Conservation (phyloP, 2,329 filamentous ascomycete genomes). For the Tolypocladium ovalisporum region DNA sequence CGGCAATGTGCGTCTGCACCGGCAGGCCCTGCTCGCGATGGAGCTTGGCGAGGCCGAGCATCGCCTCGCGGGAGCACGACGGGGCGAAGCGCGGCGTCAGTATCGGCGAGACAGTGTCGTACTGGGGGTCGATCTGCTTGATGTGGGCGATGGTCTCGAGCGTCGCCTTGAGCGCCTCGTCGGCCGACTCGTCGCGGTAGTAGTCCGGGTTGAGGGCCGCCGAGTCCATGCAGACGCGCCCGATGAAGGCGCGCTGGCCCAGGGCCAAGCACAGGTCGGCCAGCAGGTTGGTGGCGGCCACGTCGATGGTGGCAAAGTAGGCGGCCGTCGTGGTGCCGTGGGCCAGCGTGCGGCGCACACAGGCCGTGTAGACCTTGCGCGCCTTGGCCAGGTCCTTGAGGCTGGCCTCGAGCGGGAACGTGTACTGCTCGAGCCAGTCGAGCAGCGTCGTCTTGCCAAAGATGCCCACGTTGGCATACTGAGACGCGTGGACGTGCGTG, state of each 20-base stretch:
- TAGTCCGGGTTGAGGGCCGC: constrained; percentile 54
- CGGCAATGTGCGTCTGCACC: constrained; percentile 82
- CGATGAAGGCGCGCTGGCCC: constrained; percentile 85
- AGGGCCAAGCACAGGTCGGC: constrained; percentile 67
- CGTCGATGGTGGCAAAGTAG: constrained; percentile 90
- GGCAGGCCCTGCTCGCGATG: constrained; percentile 52
- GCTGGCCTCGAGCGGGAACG: constrained; percentile 82
- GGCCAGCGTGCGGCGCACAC: constrained; percentile 68
- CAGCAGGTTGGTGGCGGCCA: constrained; percentile 81
- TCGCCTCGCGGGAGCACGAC: constrained; percentile 46
- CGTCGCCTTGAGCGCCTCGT: constrained; percentile 45
- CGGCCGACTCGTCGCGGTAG: constrained; percentile 65
- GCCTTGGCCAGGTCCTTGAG: constrained; percentile 55
- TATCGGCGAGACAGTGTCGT: constrained; percentile 62
- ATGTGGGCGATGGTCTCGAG: constrained; percentile 55
- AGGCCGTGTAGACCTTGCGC: constrained; percentile 61
- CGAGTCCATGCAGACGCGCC: constrained; percentile 90
- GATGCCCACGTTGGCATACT: constrained; percentile 89
- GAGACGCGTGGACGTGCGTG: constrained; percentile 88
- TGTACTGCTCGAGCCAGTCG: constrained; percentile 90
- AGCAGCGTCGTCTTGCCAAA: constrained; percentile 90
- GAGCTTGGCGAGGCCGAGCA: constrained; percentile 53
- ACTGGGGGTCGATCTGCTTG: constrained; percentile 50
- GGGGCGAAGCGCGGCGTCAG: constrained; percentile 66
- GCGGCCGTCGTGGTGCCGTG: constrained; percentile 88